Conservation (phyloP, 2,329 filamentous ascomycete species). For the Fusarium marasasianum region DNA sequence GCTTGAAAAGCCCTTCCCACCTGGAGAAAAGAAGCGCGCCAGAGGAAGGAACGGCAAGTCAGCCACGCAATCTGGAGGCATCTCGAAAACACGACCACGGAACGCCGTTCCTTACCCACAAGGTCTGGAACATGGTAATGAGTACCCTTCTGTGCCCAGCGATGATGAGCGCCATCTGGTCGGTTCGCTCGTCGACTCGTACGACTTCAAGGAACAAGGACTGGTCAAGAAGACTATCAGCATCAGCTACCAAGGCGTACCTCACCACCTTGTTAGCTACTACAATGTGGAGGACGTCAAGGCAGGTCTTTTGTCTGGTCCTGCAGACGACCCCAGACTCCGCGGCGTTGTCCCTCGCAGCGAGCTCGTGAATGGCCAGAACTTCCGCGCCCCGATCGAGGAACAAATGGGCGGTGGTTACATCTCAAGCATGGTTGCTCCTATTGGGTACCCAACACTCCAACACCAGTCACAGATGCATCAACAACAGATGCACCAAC, state of each 20-base stretch:
- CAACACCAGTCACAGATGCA: not conserved
- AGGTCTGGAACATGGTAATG: conserved; percentile 15
- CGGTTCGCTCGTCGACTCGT: conserved; percentile 88
- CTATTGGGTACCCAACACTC: not conserved
- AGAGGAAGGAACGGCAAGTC: conserved; percentile 71
- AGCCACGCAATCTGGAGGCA: conserved; percentile 38
- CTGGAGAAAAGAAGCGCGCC: conserved; percentile 85
- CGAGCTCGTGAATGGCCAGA: conserved; percentile 69
- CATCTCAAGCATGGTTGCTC: not conserved
- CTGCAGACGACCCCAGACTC: conserved; percentile 57
- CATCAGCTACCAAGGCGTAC: conserved; percentile 76
- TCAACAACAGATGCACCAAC: not conserved
- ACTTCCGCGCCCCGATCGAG: conserved; percentile 73
- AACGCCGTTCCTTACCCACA: conserved; percentile 17
- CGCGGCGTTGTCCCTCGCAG: conserved; percentile 61
- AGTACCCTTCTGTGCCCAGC: conserved; percentile 14
- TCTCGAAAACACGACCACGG: conserved; percentile 48
- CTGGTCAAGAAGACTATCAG: conserved; percentile 95
- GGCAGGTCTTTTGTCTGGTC: conserved; percentile 65
- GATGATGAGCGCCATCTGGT: conserved; percentile 62
- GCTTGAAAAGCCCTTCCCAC: conserved; percentile 78
- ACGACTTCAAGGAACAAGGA: conserved; percentile 83
- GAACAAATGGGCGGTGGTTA: not conserved
- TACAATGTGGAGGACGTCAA: conserved; percentile 86
- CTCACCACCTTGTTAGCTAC: conserved; percentile 89